Conservation (phyloP, 495 filamentous ascomycete species). For the Aspergillus steynii region DNA sequence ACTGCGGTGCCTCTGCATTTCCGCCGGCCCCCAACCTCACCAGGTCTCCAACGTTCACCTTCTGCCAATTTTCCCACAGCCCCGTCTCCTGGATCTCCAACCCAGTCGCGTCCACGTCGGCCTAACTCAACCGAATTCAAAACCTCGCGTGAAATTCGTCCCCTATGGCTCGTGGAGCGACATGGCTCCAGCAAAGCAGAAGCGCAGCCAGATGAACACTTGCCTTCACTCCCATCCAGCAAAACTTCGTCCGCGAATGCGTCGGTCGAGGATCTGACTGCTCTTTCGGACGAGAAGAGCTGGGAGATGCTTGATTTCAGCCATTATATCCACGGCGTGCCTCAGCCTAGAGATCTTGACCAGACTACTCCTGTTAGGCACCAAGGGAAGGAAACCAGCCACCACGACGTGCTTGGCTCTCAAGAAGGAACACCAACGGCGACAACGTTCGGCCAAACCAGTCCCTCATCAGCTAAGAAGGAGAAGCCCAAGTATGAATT, state of each 20-base stretch:
- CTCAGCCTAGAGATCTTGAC: conserved; percentile 21
- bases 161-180: conserved; percentile 51
- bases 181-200: conserved; percentile 45
- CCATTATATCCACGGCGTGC: conserved; percentile 21
- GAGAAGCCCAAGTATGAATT: conserved; percentile 46
- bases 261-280: conserved; percentile 44
- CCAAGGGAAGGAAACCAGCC: conserved; percentile 4
- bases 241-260: conserved; percentile 45
- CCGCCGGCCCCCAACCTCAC: conserved; percentile 46
- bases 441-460: conserved; percentile 17
- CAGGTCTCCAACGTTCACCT: conserved; percentile 33
- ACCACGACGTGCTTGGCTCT: conserved; percentile 33
- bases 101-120: conserved; percentile 38
- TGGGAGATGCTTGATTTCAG: conserved; percentile 36
- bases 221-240: conserved; percentile 54
- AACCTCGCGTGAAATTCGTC: conserved; percentile 48
- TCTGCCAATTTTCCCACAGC: conserved; percentile 31
- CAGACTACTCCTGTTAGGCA: conserved; percentile 23
- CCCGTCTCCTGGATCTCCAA: conserved; percentile 32
- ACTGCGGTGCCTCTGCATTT: conserved; percentile 53
- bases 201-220: conserved; percentile 32
- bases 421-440: conserved; percentile 42
- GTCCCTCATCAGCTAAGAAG: conserved; percentile 16
- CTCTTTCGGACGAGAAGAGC: conserved; percentile 30
- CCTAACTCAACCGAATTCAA: conserved; percentile 50